Conservation (phyloP, 2,329 filamentous ascomycete genomes). For the Biscogniauxia sp. region DNA sequence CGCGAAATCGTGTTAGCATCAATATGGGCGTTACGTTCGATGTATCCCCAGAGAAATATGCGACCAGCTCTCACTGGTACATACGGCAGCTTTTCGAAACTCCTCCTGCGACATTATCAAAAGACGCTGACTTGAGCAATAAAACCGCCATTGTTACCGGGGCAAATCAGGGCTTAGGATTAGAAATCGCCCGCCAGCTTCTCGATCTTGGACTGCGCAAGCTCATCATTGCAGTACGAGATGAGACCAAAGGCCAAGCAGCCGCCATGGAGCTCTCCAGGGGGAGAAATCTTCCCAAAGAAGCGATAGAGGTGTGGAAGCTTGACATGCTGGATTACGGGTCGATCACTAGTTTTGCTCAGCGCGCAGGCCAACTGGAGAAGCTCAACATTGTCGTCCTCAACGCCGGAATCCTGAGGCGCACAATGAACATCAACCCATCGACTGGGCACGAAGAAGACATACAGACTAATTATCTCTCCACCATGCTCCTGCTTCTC, state of each 20-base stretch:
- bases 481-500: slow-evolving; percentile 46
- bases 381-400: slow-evolving; percentile 40
- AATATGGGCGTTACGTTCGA: slow-evolving; percentile 4
- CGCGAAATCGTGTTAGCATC: neutral
- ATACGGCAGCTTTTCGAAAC: slow-evolving; percentile 8
- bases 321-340: slow-evolving; percentile 40
- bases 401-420: slow-evolving; percentile 31
- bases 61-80: slow-evolving; percentile 5
- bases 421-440: slow-evolving; percentile 1
- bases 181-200: slow-evolving; percentile 33
- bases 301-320: slow-evolving; percentile 38
- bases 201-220: slow-evolving; percentile 27
- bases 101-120: neutral
- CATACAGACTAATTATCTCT: slow-evolving; percentile 53
- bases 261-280: neutral
- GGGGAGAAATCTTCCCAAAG: neutral
- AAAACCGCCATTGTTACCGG: slow-evolving; percentile 32
- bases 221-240: slow-evolving; percentile 35
- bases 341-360: slow-evolving; percentile 37
- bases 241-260: slow-evolving; percentile 25
- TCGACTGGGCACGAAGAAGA: slow-evolving; percentile 39
- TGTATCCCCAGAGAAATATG: slow-evolving; percentile 11
- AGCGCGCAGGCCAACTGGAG: slow-evolving; percentile 29
- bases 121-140: neutral
- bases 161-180: slow-evolving; percentile 32